phyloP scores from a whole-genome alignment of 495 filamentous ascomycete genomes.

The Penicillium coprophilum region DNA sequence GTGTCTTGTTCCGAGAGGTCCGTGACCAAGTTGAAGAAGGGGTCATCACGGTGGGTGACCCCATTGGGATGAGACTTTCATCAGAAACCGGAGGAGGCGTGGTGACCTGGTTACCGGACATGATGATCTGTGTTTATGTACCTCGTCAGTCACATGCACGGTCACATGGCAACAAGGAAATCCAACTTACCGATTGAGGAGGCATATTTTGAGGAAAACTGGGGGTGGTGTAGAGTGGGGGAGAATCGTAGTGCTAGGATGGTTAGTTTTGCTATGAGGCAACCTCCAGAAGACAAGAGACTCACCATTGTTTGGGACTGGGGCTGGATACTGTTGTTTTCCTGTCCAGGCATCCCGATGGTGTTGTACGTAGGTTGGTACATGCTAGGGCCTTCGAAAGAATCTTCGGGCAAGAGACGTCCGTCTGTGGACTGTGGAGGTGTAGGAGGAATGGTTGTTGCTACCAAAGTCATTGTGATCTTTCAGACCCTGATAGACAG shows the following conservation, averaged over 20 bases:
- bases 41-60: neutral
- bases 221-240: constrained; percentile 6
- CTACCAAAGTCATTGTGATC: constrained; percentile 11
- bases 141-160: neutral
- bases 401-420: constrained; percentile 17
- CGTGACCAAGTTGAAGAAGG: constrained; percentile 8
- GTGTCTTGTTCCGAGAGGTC: constrained; percentile 2
- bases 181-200: constrained; percentile 20
- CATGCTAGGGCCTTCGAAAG: constrained; percentile 13
- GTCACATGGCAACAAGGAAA: neutral
- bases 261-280: neutral
- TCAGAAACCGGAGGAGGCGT: constrained; percentile 32
- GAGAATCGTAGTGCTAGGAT: constrained; percentile 17
- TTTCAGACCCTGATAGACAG: neutral
- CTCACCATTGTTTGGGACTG: constrained; percentile 11
- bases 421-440: constrained; percentile 31
- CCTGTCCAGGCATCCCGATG: neutral
- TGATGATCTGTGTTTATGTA: constrained; percentile 8
- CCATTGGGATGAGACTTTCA: constrained; percentile 16
- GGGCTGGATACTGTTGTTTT: neutral
- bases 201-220: constrained; percentile 9
- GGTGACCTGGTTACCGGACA: constrained; percentile 22
- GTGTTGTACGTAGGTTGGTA: constrained; percentile 16
- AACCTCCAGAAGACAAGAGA: neutral
- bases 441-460: constrained; percentile 26